phyloP scores from a whole-genome alignment of 2,329 filamentous ascomycete species.

The Monosporascus sp. region DNA sequence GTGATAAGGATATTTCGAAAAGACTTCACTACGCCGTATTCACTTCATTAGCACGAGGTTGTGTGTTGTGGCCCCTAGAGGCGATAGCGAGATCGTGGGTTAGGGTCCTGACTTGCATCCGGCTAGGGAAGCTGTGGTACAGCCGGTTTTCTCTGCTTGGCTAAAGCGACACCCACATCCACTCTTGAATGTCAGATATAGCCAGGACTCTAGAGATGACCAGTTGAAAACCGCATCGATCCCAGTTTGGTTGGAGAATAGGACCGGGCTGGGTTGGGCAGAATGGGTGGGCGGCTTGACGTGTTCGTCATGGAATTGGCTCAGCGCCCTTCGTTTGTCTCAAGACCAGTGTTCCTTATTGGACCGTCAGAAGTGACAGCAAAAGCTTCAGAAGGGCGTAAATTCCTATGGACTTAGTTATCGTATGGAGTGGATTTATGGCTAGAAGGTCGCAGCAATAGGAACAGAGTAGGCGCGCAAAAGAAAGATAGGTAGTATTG shows the following conservation, averaged over 20 bases:
- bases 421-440: not conserved
- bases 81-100: no score
- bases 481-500: not conserved
- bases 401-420: no score
- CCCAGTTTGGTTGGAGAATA: not conserved
- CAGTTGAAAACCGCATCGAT: not conserved
- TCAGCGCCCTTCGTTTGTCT: slow-evolving; percentile 13
- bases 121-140: no score
- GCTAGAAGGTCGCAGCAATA: not conserved
- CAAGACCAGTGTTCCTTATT: slow-evolving; percentile 8
- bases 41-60: no score
- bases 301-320: not conserved
- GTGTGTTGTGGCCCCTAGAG: no score
- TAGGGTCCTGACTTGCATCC: no score
- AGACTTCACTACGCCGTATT: no score
- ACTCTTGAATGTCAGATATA: no score
- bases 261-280: not conserved
- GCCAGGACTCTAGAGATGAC: no score
- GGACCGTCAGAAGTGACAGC: slow-evolving; percentile 3
- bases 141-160: no score
- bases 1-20: no score
- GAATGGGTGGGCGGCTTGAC: not conserved
- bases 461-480: not conserved
- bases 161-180: no score
- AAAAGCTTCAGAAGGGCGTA: not conserved